Evolutionary conservation across 805 yeast genomes (phyloP), one percentile per base, ranked within the genome.

Genomic region (Nakazawaea ishiwadae): DNA sequence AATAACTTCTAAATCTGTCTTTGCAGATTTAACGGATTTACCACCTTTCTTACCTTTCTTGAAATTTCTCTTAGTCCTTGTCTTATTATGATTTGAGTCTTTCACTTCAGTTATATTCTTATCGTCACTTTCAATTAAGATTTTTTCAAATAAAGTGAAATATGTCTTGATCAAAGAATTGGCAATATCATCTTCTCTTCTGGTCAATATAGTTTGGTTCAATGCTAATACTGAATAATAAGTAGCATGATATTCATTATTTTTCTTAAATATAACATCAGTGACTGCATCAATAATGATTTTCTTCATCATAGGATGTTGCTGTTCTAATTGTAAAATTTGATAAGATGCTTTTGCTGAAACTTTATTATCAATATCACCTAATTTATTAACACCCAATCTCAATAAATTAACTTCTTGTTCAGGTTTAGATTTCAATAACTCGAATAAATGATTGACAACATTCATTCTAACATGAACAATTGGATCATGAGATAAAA

Each of bases 301-400:
- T 40, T 76, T 66, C 61, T 89, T 91, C 98, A 93, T 93, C 37
- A 93, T 93, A 15, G 99, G 99, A 60, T 93, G 99, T 4, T 81
- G 83, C 60, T 87, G 95, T 59, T 93, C 85, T 31, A 89, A 64
- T 52, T 83, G 82, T 48, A 90, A 69, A 35, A 93, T 65, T 48
- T 82, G 80, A 59, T 77, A 87, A 4, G 97, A 89, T 1, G 95
- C 78, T 56, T 86, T 86, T 1, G 98, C 84, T 1, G 95, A 78
- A 4, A 93, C 96, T 58, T 88, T 88, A 48, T 86, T 84, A 48
- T 91, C 96, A 33, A 76, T 75, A 58, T 93, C 99, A 64, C 99
- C 99, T 28, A 93, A 70, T 59, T 93, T 93, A 61, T 93, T 93
- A 35, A 89, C 93, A 40, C 96, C 96, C 40, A 93, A 70, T 52